Conservation (phyloP, 257 asterid species). For the Forsythia suspensa region DNA sequence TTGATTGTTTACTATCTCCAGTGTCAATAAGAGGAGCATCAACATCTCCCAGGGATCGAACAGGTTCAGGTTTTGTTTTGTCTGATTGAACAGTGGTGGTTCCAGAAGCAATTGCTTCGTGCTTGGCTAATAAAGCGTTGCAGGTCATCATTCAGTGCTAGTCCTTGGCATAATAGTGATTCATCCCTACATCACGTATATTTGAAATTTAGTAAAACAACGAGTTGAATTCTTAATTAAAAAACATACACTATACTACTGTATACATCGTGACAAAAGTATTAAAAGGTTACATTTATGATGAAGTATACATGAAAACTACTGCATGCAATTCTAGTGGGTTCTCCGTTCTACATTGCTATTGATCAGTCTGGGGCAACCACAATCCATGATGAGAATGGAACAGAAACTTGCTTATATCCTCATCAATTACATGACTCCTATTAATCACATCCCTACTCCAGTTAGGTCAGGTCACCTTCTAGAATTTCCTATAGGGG, state of each 20-base stretch:
- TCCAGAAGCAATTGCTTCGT: slow-evolving; percentile 84
- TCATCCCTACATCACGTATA: slow-evolving; percentile 64
- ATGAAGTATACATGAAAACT: not conserved
- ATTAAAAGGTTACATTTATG: not conserved
- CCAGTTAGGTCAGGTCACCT: not conserved
- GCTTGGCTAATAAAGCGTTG: slow-evolving; percentile 91
- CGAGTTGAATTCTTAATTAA: not conserved
- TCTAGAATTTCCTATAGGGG: not conserved
- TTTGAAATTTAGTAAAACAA: not conserved
- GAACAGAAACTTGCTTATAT: slow-evolving; percentile 8
- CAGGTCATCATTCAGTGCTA: slow-evolving; percentile 89
- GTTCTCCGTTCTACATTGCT: slow-evolving; percentile 8
- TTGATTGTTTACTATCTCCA: slow-evolving; percentile 32
- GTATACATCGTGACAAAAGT: slow-evolving; percentile 4
- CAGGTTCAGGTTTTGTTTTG: slow-evolving; percentile 58
- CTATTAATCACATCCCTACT: not conserved
- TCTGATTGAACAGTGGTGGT: slow-evolving; percentile 44
- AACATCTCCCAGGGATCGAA: slow-evolving; percentile 56
- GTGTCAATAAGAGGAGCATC: slow-evolving; percentile 85
- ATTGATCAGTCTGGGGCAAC: not conserved
- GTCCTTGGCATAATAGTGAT: slow-evolving; percentile 86
- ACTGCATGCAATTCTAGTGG: slow-evolving; percentile 4
- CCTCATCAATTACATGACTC: slow-evolving; percentile 7
- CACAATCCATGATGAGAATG: not conserved
- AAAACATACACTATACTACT: slow-evolving; percentile 13